Base-by-base conservation (phyloP, 495 filamentous ascomycete species). In the Penicillium maclennaniae region DNA sequence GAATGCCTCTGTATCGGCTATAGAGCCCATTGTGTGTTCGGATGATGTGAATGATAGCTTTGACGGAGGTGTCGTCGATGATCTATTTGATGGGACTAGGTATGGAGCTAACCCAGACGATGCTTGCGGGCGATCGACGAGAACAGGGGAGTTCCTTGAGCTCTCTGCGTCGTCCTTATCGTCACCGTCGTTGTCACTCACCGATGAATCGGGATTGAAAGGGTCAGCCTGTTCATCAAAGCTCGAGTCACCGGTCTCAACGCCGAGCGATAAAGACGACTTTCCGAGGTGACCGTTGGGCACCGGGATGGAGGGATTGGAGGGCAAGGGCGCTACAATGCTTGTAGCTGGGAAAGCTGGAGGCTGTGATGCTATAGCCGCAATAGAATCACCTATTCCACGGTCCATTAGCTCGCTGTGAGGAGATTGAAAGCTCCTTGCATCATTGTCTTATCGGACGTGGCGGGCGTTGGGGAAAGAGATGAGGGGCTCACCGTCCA, bases 161-260 rank as follows among this genome's bases (percentile, higher is more conserved):
- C 23, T 53, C 28, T 36, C 37, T 10, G 54, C 39, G 25, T 38
- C 20, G 41, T 46, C 36, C 10, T 42, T 19, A 19, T 48, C 42
- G 27, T 52, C 43, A 19, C 54, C 48, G 42, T 68, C 65, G 34
- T 60, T 58, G 19, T 68, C 69, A 44, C 59, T 70, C 21, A 59
- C 50, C 28, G 61, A 60, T 3, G 58, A 55, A 43, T 59, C 58
- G 6, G 59, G 65, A 49, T 65, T 59, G 60, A 72, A 71, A 4
- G 68, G 69, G 51, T 72, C 58, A 5, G 53, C 53, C 43, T 62
- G 61, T 12, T 70, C 64, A 39, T 69, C 68, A 1, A 58, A 63
- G 20, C 47, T 62, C 41, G 66, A 61, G 42, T 67, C 65, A 43
- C 65, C 57, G 19, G 60, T 44, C 41, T 65, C 63, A 20, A 53